Percentiles rank a stretch among this genome's conserved stretches.
Conservation (phyloP, 768 basidiomycete genomes). For the Podaxis rugospora region DNA sequence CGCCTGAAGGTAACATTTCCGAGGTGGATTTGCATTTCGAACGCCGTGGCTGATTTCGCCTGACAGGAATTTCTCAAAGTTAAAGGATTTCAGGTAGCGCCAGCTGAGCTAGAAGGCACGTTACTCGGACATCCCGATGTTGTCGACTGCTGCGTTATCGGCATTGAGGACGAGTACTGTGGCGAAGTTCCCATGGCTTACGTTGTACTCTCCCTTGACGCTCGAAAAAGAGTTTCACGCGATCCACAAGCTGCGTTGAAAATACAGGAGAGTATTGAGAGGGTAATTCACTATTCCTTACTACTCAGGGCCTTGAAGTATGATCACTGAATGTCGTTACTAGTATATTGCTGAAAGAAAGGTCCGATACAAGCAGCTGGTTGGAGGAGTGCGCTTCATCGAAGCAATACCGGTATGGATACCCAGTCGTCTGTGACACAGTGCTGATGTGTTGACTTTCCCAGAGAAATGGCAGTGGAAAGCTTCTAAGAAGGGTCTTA, state of each 20-base stretch:
- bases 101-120: constrained; percentile 54
- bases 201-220: constrained; percentile 42
- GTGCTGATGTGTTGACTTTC: not conserved
- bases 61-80: constrained; percentile 63
- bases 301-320: too few relatives aligned
- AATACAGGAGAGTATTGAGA: constrained; percentile 38
- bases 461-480: constrained; percentile 55
- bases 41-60: not conserved
- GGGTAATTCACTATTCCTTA: constrained; percentile 21
- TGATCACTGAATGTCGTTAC: constrained; percentile 21
- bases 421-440: not conserved
- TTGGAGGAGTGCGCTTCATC: constrained; percentile 35
- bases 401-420: constrained; percentile 28
- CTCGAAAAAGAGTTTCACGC: constrained; percentile 25
- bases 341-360: constrained; percentile 48
- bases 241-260: constrained; percentile 23
- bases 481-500: constrained; percentile 42
- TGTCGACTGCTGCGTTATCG: constrained; percentile 58
- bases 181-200: constrained; percentile 68
- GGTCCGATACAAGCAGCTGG: constrained; percentile 46
- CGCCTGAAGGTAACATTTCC: constrained; percentile 48
- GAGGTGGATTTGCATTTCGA: not conserved
- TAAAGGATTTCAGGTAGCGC: constrained; percentile 52
- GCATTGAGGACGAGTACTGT: constrained; percentile 50
- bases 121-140: constrained; percentile 47